A percentile compares a stretch with the other conserved stretches of the same genome.
Evolutionary conservation across 805 yeast genomes (phyloP).

Genomic region (Saturnispora silvae): DNA sequence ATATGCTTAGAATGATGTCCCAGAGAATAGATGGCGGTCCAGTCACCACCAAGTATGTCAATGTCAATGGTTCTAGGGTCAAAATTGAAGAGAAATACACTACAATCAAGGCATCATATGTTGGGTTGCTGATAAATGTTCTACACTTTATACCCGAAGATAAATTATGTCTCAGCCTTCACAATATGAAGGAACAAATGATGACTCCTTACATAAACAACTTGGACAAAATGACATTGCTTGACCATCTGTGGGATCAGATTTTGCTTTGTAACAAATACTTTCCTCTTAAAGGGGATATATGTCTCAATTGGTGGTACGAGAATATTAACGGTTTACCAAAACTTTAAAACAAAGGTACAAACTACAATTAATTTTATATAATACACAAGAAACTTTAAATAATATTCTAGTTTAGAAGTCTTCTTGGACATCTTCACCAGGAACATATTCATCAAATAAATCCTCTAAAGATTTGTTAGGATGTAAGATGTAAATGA

Average conservation of each 20-base stretch:
- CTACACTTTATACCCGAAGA: conserved; percentile 42
- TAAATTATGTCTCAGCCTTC: background rate
- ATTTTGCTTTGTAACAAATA: conserved; percentile 40
- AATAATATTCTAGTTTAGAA: background rate
- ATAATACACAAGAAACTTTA: background rate
- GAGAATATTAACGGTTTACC: conserved; percentile 22
- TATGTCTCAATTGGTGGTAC: conserved; percentile 59
- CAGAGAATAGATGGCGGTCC: conserved; percentile 7
- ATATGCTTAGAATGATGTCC: conserved; percentile 6
- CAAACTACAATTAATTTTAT: background rate
- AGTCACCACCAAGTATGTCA: conserved; percentile 4
- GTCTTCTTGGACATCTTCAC: conserved; percentile 13
- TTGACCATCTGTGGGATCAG: conserved; percentile 38
- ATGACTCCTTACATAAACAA: conserved; percentile 19
- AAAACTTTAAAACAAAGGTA: conserved; percentile 12
- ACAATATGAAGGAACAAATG: conserved; percentile 19
- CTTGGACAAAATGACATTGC: conserved; percentile 31
- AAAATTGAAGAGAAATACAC: conserved; percentile 19
- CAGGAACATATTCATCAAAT: conserved; percentile 29
- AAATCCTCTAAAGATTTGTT: conserved; percentile 71
- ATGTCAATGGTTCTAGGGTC: conserved; percentile 9
- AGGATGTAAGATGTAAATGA: conserved; percentile 59
- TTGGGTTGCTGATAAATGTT: conserved; percentile 36
- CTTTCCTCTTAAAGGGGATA: conserved; percentile 43
- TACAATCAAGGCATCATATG: conserved; percentile 33